A percentile compares a stretch with the other conserved stretches of the same genome.
Evolutionary conservation across 2,329 filamentous ascomycete genomes (phyloP).

Genomic region (Emmonsia crescens): DNA sequence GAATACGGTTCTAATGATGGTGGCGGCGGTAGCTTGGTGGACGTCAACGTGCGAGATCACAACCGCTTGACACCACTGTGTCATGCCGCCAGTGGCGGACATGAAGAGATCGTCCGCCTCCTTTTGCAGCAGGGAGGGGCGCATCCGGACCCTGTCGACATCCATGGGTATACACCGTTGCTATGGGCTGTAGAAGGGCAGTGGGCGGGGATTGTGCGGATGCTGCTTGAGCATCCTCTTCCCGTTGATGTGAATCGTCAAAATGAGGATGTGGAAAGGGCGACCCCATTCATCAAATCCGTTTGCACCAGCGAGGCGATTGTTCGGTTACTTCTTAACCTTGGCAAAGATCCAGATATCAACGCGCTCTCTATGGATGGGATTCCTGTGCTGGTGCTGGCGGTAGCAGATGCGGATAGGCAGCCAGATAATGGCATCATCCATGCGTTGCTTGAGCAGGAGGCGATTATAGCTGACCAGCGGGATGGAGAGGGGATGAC

Average conservation of each 20-base stretch:
- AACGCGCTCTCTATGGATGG: neutral
- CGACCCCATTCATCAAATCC: neutral
- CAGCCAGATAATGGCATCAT: neutral
- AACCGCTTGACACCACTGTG: slow-evolving; percentile 1
- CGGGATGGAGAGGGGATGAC: neutral
- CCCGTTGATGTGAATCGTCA: neutral
- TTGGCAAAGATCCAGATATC: neutral
- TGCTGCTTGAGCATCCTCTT: neutral
- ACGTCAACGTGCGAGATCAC: neutral
- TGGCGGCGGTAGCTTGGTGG: neutral
- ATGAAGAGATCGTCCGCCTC: slow-evolving; percentile 1
- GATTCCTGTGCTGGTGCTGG: neutral
- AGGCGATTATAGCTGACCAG: neutral
- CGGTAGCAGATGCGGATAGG: neutral
- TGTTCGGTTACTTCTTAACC: neutral
- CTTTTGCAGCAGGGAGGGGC: slow-evolving; percentile 5
- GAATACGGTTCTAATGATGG: neutral
- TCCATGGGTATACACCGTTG: neutral
- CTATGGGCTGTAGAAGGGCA: neutral
- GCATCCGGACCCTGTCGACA: neutral
- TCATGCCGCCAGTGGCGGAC: slow-evolving; percentile 4
- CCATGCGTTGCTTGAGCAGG: neutral
- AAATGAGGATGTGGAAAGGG: neutral
- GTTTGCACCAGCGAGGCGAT: neutral
- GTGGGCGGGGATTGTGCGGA: neutral